phyloP scores from a whole-genome alignment of 192 early-diverging fungal genomes.

The Umbelopsis isabellina region DNA sequence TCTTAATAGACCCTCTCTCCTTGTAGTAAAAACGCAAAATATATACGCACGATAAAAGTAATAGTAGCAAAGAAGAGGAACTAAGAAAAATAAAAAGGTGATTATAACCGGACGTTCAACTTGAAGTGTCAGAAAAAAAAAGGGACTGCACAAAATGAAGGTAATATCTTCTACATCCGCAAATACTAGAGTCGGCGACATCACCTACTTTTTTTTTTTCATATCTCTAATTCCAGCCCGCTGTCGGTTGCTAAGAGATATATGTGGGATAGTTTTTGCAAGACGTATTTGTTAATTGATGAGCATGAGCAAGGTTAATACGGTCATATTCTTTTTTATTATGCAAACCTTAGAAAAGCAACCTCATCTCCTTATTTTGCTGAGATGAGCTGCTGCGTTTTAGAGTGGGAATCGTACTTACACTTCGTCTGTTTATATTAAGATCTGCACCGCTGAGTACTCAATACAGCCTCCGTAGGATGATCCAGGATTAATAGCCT shows the following conservation, averaged over 20 bases:
- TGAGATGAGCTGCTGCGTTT: not conserved
- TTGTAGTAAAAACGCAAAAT: not conserved
- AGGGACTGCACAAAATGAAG: slow-evolving; percentile 23
- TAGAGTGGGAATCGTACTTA: not conserved
- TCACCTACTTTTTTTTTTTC: not conserved
- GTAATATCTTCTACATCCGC: slow-evolving; percentile 3
- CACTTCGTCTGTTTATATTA: not conserved
- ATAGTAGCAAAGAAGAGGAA: not conserved
- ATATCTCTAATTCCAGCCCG: not conserved
- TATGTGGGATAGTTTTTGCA: no score
- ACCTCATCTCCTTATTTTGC: slow-evolving; percentile 3
- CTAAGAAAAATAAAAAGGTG: not conserved
- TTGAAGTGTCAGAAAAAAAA: slow-evolving; percentile 1
- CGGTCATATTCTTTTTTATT: no score
- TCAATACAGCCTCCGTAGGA: not conserved
- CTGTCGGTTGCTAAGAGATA: no score
- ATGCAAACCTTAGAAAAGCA: no score
- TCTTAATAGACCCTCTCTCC: slow-evolving; percentile 16
- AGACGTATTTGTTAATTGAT: no score
- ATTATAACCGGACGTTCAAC: not conserved
- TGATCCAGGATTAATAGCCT: not conserved
- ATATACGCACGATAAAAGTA: no score
- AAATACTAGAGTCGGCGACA: slow-evolving; percentile 8
- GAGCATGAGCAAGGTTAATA: no score
- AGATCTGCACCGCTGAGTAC: not conserved